Percentiles rank a stretch among this genome's conserved stretches.
phyloP scores from a whole-genome alignment of 345 rosid genomes.

The Luvunga scandens region DNA sequence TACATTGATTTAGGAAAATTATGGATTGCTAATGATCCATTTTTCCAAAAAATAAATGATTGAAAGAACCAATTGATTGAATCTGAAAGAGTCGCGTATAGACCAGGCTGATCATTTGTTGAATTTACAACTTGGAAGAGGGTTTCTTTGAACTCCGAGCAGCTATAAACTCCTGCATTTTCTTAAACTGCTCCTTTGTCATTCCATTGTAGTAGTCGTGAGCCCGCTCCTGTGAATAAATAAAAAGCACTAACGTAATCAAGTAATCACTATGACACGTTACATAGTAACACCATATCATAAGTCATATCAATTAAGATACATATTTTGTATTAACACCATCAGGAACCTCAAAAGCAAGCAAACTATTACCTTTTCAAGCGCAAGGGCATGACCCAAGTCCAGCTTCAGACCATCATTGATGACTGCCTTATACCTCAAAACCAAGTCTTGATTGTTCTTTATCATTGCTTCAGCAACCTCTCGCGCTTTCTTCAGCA shows the following conservation, averaged over 20 bases:
- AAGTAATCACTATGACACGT: neutral
- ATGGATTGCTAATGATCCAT: neutral
- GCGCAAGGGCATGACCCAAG: slow-evolving; percentile 63
- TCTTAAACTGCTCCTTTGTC: slow-evolving; percentile 88
- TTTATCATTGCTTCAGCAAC: slow-evolving; percentile 66
- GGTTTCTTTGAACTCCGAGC: slow-evolving; percentile 61
- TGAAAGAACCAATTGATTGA: neutral
- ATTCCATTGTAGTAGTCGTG: slow-evolving; percentile 72
- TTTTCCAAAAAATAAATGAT: neutral
- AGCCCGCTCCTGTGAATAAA: slow-evolving; percentile 63
- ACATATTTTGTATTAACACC: neutral
- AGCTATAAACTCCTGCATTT: slow-evolving; percentile 91
- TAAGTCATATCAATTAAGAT: neutral
- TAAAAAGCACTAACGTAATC: neutral
- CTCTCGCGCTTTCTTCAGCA: slow-evolving; percentile 59
- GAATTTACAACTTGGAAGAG: slow-evolving; percentile 55
- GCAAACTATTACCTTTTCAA: slow-evolving; percentile 63
- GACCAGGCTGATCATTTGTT: neutral
- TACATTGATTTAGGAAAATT: neutral
- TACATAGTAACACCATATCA: neutral
- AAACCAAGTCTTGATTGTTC: slow-evolving; percentile 73
- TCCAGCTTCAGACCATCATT: slow-evolving; percentile 81
- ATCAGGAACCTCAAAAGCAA: neutral
- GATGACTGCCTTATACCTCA: slow-evolving; percentile 70
- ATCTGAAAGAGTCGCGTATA: neutral